Base-by-base conservation (phyloP, 2,329 filamentous ascomycete genomes). In the Myriangium duriaei region DNA sequence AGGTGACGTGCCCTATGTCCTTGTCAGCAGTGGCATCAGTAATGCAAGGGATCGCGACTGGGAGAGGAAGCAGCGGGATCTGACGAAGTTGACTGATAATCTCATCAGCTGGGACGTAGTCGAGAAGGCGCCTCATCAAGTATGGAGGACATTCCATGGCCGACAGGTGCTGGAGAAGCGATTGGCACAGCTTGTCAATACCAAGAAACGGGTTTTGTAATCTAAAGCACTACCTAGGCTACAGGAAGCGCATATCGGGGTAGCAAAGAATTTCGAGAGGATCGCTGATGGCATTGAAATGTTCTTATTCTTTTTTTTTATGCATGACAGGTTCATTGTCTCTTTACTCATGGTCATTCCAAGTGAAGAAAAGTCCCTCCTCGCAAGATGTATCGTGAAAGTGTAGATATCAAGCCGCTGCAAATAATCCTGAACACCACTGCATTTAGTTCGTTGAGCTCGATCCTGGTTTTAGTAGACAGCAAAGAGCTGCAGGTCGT, bases 101-200 rank as follows among this genome's bases (percentile, higher is more conserved):
- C 63, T 96, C 36, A 58, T 81, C 41, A 67, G 72, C 28, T 98
- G 88, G 87, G 85, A 94, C 57, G 73, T 94, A 37, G 84, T 95
- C 9, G 74, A 81, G 41, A 73, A 79, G 45, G 86, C 87, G 3
- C 82, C 86, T 4, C 84, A 93, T 56, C 73, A 87, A 55, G 79
- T 96, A 0, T 98, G 91, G 91, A 64, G 64, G 49, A 84, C 79
- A 3, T 57, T 68, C 2, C 72, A 86, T 33, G 88, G 88, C 1
- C 69, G 83, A 39, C 61, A 74, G 36, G 60, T 76, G 32, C 78
- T 96, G 58, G 87, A 93, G 64, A 81, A 80, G 66, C 74, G 84
- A 49, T 60, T 96, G 50, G 70, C 64, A 45, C 67, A 86, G 54
- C 55, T 95, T 45, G 72, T 88, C 12, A 62, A 63, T 42, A 52